Percentiles rank a stretch among this genome's conserved stretches.
Evolutionary conservation across 306 rosid species (phyloP).

Genomic region (Acacia confusa): DNA sequence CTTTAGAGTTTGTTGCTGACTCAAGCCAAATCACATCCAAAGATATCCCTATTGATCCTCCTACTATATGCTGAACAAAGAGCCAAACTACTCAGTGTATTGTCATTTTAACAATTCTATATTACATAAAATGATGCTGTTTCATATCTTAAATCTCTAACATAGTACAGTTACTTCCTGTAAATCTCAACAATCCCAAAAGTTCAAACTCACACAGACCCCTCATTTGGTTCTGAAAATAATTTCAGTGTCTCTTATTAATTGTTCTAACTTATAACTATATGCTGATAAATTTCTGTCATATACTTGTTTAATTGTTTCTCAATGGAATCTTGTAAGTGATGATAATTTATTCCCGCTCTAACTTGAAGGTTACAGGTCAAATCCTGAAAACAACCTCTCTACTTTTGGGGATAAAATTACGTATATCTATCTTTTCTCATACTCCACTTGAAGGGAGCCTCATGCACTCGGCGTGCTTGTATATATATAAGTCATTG

Average conservation of each 20-base stretch:
- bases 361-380: too few species aligned
- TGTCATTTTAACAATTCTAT: neutral
- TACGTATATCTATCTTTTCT: too few species aligned
- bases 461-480: too few species aligned
- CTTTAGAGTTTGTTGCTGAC: constrained; percentile 45
- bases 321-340: too few species aligned
- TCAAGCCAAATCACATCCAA: constrained; percentile 64
- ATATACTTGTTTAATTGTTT: too few species aligned
- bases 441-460: neutral
- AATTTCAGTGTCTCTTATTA: neutral
- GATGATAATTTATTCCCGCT: too few species aligned
- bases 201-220: neutral
- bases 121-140: neutral
- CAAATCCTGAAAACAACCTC: too few species aligned
- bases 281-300: too few species aligned
- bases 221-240: neutral
- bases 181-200: neutral
- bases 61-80: constrained; percentile 41
- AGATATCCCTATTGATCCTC: constrained; percentile 60
- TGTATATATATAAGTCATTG: too few species aligned
- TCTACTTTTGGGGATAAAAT: too few species aligned
- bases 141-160: neutral
- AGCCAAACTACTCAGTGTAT: neutral
- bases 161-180: neutral
- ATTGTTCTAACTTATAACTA: too few species aligned